Conservation (phyloP, 192 early-diverging fungal genomes). For the Cetraspora pellucida region DNA sequence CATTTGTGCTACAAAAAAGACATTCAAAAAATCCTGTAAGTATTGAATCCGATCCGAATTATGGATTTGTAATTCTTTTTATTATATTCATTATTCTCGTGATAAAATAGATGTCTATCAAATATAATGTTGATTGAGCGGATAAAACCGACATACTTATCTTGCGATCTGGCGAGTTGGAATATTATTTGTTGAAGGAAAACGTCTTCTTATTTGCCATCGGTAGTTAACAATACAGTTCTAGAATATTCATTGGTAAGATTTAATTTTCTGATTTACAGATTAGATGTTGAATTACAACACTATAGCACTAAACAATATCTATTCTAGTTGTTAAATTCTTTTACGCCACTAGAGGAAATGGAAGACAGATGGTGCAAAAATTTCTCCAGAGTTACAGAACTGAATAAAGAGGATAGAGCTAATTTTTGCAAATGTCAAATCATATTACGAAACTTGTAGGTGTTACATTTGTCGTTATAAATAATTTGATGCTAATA, state of each 20-base stretch:
- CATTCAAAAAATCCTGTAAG: constrained; percentile 22
- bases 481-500: constrained; percentile 19
- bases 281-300: constrained; percentile 15
- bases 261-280: constrained; percentile 26
- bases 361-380: constrained; percentile 19
- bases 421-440: constrained; percentile 24
- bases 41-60: constrained; percentile 3
- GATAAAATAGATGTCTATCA: constrained; percentile 23
- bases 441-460: constrained; percentile 23
- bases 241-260: constrained; percentile 26
- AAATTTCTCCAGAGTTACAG: constrained; percentile 25
- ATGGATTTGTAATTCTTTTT: constrained; percentile 4
- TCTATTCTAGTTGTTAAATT: constrained; percentile 29
- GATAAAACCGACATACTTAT: constrained; percentile 22
- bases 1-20: constrained; percentile 17
- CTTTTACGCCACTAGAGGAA: constrained; percentile 16
- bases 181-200: constrained; percentile 17
- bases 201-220: constrained; percentile 15
- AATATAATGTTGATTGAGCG: constrained; percentile 30
- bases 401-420: constrained; percentile 20
- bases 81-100: constrained; percentile 30
- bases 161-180: constrained; percentile 25
- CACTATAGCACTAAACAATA: constrained; percentile 14
- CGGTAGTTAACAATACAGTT: constrained; percentile 11
- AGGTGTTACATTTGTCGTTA: constrained; percentile 17